Conservation (phyloP, 805 yeast species). For the Saccharomyces kudriavzevii region DNA sequence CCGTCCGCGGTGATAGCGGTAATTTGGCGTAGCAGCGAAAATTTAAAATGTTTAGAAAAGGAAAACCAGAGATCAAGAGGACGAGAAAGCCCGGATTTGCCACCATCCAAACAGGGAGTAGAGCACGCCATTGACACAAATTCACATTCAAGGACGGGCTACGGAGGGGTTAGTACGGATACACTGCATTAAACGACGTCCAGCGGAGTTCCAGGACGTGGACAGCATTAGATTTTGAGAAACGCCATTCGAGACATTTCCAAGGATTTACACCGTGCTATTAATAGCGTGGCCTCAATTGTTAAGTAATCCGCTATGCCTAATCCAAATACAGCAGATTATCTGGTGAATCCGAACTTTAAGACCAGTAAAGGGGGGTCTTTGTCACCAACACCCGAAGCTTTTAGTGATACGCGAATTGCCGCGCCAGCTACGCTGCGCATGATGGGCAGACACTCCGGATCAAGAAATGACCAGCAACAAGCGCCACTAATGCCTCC, state of each 20-base stretch:
- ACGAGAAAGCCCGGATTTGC: background rate
- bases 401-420: conserved; percentile 5
- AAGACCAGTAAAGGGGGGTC: background rate
- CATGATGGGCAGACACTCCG: conserved; percentile 24
- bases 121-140: background rate
- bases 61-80: background rate
- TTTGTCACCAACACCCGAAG: background rate
- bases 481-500: conserved; percentile 20
- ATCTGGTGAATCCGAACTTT: background rate
- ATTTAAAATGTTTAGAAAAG: background rate
- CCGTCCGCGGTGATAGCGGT: background rate
- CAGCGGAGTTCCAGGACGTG: background rate
- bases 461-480: conserved; percentile 3
- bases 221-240: background rate
- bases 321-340: background rate
- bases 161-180: background rate
- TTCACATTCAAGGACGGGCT: background rate
- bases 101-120: background rate
- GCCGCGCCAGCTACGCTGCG: conserved; percentile 31
- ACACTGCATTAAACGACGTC: background rate
- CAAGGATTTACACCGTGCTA: background rate
- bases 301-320: background rate
- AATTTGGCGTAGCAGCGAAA: background rate
- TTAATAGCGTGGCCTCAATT: background rate
- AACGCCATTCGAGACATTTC: background rate